phyloP scores from a whole-genome alignment of 2,329 filamentous ascomycete species.

The Botryosphaeria agaves region DNA sequence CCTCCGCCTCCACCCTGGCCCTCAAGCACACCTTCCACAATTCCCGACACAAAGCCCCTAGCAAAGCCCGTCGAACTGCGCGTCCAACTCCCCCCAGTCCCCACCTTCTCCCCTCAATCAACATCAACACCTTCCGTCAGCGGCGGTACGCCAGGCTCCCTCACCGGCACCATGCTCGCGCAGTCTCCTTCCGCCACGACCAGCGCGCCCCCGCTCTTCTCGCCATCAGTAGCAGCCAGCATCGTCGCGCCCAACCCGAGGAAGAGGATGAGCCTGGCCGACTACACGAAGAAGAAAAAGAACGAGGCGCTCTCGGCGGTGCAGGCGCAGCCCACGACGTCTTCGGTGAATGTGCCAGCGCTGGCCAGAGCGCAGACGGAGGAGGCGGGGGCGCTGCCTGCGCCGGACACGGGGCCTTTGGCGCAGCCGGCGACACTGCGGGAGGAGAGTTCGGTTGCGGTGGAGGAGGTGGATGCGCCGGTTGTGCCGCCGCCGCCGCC shows the following conservation, averaged over 20 bases:
- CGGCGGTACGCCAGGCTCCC: constrained; percentile 12
- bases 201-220: constrained; percentile 12
- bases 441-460: too few species aligned
- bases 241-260: constrained; percentile 23
- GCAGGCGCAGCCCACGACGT: background rate
- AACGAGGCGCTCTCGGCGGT: background rate
- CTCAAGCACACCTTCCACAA: constrained; percentile 2
- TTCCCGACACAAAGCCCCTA: constrained; percentile 5
- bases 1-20: constrained; percentile 17
- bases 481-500: too few species aligned
- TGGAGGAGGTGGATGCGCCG: too few species aligned
- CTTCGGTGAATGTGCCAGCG: too few species aligned
- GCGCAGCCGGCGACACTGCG: too few species aligned
- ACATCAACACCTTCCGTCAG: constrained; percentile 5
- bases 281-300: constrained; percentile 28
- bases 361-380: too few species aligned
- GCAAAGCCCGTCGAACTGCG: constrained; percentile 11
- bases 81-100: constrained; percentile 14
- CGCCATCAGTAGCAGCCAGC: constrained; percentile 21
- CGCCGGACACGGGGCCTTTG: too few species aligned
- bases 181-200: constrained; percentile 12
- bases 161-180: constrained; percentile 9
- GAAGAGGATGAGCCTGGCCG: constrained; percentile 34
- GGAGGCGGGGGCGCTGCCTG: too few species aligned
- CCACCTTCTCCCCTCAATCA: constrained; percentile 8